phyloP scores from a whole-genome alignment of 1,284 basidiomycete species.

The Malassezia yamatoensis region DNA sequence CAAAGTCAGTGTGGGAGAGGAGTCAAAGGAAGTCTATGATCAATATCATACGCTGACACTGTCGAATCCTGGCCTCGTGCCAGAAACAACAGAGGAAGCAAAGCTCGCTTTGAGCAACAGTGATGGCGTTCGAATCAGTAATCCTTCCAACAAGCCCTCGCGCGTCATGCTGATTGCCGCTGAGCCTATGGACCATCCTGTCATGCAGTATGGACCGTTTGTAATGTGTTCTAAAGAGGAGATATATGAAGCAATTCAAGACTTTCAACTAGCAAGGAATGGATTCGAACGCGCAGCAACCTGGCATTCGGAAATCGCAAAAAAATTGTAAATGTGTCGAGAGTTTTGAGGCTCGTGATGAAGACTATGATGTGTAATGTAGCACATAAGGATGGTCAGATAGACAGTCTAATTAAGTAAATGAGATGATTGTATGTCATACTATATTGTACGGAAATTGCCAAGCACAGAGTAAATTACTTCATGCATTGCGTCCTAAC shows the following conservation, averaged over 20 bases:
- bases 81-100: constrained; percentile 54
- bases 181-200: constrained; percentile 76
- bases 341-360: too few relatives aligned
- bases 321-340: background rate
- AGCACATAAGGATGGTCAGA: too few relatives aligned
- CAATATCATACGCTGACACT: constrained; percentile 65
- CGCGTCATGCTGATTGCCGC: constrained; percentile 57
- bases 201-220: constrained; percentile 67
- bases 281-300: constrained; percentile 81
- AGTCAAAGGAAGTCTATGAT: constrained; percentile 52
- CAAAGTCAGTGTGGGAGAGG: constrained; percentile 53
- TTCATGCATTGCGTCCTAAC: constrained; percentile 37
- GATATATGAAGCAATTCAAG: constrained; percentile 68
- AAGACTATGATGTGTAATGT: too few relatives aligned
- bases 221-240: constrained; percentile 73
- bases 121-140: constrained; percentile 59
- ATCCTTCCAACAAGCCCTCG: constrained; percentile 21
- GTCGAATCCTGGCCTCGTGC: constrained; percentile 39
- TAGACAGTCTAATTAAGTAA: too few relatives aligned
- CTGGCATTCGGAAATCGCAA: constrained; percentile 69
- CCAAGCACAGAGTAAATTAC: too few relatives aligned
- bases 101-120: constrained; percentile 49
- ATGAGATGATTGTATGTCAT: too few relatives aligned
- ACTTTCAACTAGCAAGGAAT: constrained; percentile 69
- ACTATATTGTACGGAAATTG: too few relatives aligned